These are phyloP conservation scores for Leptographium galeiforme DNA, from an alignment of 2,329 filamentous ascomycete genomes.

Conservation along the genomic window DNA sequence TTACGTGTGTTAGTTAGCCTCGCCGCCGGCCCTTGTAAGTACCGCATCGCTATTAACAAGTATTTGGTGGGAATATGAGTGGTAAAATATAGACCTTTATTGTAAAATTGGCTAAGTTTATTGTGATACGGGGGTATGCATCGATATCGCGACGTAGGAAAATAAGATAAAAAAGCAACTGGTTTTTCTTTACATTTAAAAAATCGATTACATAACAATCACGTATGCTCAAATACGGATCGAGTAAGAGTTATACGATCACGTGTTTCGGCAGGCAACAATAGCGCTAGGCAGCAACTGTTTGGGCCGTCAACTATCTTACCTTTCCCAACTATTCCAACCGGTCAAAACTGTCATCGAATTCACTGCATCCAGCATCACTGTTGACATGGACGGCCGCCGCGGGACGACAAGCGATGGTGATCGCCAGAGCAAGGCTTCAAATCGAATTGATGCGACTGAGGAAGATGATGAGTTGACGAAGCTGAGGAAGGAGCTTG, in stretches of 20 bases:
- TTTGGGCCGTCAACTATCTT: not conserved
- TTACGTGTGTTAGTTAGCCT: too few species aligned
- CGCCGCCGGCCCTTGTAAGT: too few species aligned
- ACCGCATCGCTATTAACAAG: too few species aligned
- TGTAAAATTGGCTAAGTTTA: too few species aligned
- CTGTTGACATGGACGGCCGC: not conserved
- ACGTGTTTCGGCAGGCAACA: not conserved
- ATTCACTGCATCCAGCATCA: not conserved
- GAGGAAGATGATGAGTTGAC: not conserved
- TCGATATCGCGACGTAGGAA: too few species aligned
- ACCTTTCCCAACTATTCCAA: not conserved
- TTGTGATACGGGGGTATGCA: too few species aligned
- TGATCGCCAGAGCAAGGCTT: not conserved
- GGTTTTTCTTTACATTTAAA: too few species aligned
- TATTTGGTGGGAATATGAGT: too few species aligned
- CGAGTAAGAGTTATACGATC: not conserved
- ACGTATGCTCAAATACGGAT: not conserved
- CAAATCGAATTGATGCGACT: not conserved
- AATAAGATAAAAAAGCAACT: too few species aligned
- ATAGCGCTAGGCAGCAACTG: not conserved
- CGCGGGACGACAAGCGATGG: not conserved
- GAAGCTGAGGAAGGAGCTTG: not conserved
- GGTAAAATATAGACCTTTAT: too few species aligned
- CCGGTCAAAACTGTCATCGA: not conserved
- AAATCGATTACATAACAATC: not conserved